Base-by-base conservation (phyloP, 2,329 filamentous ascomycete species). In the Arthrobotrys conoides region DNA sequence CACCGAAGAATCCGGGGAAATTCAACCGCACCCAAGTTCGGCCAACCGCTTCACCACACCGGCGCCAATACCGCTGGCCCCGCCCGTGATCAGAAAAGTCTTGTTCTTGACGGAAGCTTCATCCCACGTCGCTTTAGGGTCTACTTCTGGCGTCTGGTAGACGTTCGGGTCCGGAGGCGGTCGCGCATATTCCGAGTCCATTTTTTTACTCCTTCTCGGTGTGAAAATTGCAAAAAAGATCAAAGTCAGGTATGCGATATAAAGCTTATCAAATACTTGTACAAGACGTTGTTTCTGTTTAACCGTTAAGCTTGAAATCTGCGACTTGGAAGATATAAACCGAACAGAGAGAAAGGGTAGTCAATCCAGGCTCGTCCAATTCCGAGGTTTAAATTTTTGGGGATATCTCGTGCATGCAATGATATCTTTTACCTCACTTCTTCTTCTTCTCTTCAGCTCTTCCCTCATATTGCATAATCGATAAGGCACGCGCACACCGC, bases 61-160 rank as follows among this genome's bases (percentile, higher is more conserved):
- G 10, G 87, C 87, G 1, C 89, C 89, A 77, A 91, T 86, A 6
- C 89, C 89, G 71, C 88, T 89, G 22, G 90, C 89, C 30, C 88
- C 90, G 55, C 90, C 90, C 0, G 90, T 91, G 80, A 91, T 88
- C 75, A 91, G 81, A 64, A 91, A 88, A 0, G 87, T 89, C 82
- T 90, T 91, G 80, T 84, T 86, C 6, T 84, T 84, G 38, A 90
- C 84, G 73, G 84, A 86, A 6, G 84, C 81, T 0, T 84, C 80
- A 80, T 88, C 85, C 81, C 86, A 88, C 1, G 86, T 84, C 38
- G 83, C 82, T 14, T 83, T 84, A 30, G 85, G 82, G 80, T 89
- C 87, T 64, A 89, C 81, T 8, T 87, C 87, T 8, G 83, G 81
- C 16, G 87, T 88, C 69, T 84, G 84, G 67, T 84, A 79, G 44